Evolutionary conservation across 768 basidiomycete species (phyloP).

Genomic region (Phaeotremella skinneri): DNA sequence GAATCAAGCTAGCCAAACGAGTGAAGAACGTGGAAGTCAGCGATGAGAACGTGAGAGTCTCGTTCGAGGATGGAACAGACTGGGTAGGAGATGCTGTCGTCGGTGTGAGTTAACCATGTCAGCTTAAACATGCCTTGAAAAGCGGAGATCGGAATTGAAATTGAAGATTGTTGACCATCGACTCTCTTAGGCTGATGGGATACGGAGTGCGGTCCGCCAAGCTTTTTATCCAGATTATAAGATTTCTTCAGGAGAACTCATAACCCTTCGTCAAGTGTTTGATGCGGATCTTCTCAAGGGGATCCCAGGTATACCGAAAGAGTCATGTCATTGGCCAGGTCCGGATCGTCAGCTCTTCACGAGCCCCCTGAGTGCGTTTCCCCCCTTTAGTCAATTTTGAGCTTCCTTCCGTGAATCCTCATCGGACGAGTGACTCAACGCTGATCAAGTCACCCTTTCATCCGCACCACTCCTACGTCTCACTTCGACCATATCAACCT

Average conservation of each 20-base stretch:
- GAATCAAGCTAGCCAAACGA: conserved; percentile 1
- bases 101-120: background rate
- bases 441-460: no score
- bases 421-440: no score
- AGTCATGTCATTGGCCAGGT: conserved; percentile 5
- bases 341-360: conserved; percentile 3
- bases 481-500: no score
- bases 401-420: background rate
- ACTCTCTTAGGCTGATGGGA: background rate
- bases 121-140: background rate
- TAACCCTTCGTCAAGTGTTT: conserved; percentile 3
- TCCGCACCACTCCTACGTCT: no score
- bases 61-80: conserved; percentile 2
- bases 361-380: background rate
- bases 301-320: background rate
- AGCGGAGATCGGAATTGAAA: background rate
- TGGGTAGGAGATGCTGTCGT: conserved; percentile 2
- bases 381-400: background rate
- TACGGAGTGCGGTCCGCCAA: background rate
- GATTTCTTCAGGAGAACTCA: conserved; percentile 2
- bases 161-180: background rate
- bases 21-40: background rate
- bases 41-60: background rate
- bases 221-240: conserved; percentile 1
- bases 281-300: background rate